These are phyloP conservation scores for Petasospora rhodanensis DNA, from an alignment of 1,139 yeast species.

Conservation along the genomic window DNA sequence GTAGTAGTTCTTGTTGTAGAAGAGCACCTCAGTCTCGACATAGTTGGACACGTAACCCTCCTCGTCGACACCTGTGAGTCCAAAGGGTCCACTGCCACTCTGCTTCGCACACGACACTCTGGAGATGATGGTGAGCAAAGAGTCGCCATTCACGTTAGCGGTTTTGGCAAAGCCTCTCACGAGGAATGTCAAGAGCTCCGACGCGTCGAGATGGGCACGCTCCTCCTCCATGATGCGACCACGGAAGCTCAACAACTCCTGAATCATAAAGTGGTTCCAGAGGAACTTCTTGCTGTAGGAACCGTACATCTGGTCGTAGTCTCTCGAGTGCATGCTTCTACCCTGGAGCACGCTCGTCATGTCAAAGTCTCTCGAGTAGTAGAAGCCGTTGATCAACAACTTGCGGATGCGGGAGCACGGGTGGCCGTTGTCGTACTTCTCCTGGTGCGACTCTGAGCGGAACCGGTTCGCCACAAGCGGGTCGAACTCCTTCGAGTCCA, in stretches of 20 bases:
- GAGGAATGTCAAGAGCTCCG: constrained; percentile 54
- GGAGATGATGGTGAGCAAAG: constrained; percentile 57
- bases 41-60: constrained; percentile 65
- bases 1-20: constrained; percentile 48
- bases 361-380: constrained; percentile 62
- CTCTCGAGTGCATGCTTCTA: constrained; percentile 35
- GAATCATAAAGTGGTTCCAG: constrained; percentile 62
- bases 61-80: constrained; percentile 68
- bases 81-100: constrained; percentile 61
- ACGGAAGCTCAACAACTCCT: constrained; percentile 57
- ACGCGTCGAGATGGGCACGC: constrained; percentile 45
- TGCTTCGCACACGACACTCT: constrained; percentile 59
- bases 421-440: constrained; percentile 39
- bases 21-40: constrained; percentile 61
- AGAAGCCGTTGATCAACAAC: constrained; percentile 55
- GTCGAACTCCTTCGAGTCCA: constrained; percentile 55
- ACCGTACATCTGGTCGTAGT: constrained; percentile 37
- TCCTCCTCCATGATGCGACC: constrained; percentile 49
- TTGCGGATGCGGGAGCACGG: constrained; percentile 59
- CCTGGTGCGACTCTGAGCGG: constrained; percentile 28
- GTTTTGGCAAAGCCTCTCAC: constrained; percentile 66
- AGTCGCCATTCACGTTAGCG: constrained; percentile 45
- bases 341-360: constrained; percentile 59
- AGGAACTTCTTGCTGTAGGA: constrained; percentile 51
- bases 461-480: constrained; percentile 27